Percentiles rank a stretch among this genome's conserved stretches.
These are phyloP conservation scores for Backusella australiensis DNA, from an alignment of 192 early-diverging fungal species.

Conservation along the genomic window DNA sequence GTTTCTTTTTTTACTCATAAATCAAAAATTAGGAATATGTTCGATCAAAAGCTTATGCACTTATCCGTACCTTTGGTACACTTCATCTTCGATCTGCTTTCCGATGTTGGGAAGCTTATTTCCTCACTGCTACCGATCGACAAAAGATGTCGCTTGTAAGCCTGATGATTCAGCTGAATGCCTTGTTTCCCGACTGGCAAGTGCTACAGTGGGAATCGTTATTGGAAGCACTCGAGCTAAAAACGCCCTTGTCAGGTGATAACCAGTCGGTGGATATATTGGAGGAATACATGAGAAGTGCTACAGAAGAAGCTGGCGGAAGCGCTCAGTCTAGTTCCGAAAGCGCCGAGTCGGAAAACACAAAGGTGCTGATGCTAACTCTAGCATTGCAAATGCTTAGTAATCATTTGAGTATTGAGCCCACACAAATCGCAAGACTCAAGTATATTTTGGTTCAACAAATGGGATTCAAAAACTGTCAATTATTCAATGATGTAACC, in stretches of 20 bases:
- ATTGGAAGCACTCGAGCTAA: slow-evolving; percentile 26
- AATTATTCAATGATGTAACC: slow-evolving; percentile 33
- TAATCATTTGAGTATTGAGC: slow-evolving; percentile 42
- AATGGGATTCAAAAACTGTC: slow-evolving; percentile 51
- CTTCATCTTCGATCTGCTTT: slow-evolving; percentile 47
- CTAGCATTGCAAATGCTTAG: slow-evolving; percentile 58
- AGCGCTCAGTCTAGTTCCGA: not conserved
- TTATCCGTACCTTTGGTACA: slow-evolving; percentile 45
- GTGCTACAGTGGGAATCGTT: slow-evolving; percentile 41
- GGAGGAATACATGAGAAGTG: slow-evolving; percentile 27
- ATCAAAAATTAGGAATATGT: slow-evolving; percentile 42
- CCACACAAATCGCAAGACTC: slow-evolving; percentile 43
- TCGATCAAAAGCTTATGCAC: slow-evolving; percentile 48
- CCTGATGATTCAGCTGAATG: slow-evolving; percentile 55
- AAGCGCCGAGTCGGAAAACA: slow-evolving; percentile 36
- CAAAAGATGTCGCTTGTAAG: slow-evolving; percentile 38
- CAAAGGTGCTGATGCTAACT: slow-evolving; percentile 40
- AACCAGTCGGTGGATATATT: slow-evolving; percentile 13
- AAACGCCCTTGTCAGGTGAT: not conserved
- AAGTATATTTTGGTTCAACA: slow-evolving; percentile 48
- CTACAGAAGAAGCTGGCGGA: not conserved
- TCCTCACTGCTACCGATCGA: slow-evolving; percentile 36
- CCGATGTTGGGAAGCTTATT: slow-evolving; percentile 58
- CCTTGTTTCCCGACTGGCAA: slow-evolving; percentile 54
- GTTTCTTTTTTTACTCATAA: not conserved